phyloP scores from a whole-genome alignment of 805 yeast genomes.

The Lipomyces mesembrius region DNA sequence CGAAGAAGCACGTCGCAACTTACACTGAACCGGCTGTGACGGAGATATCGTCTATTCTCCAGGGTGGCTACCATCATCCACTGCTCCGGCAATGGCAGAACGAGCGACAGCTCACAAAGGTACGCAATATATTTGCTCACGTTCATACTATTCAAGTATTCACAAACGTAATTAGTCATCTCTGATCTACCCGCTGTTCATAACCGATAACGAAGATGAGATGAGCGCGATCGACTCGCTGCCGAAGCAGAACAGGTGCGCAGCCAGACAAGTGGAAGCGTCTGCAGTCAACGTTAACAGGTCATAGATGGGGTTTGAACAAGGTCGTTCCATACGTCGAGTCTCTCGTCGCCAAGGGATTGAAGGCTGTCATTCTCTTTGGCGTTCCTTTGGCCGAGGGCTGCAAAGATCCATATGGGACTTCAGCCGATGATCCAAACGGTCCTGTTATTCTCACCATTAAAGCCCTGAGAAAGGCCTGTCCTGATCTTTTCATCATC shows the following conservation, averaged over 20 bases:
- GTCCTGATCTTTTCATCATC: conserved; percentile 84
- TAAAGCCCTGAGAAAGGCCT: conserved; percentile 62
- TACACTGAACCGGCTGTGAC: conserved; percentile 64
- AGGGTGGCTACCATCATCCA: conserved; percentile 95
- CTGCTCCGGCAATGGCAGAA: conserved; percentile 88
- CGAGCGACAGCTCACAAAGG: conserved; percentile 79
- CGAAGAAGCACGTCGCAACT: conserved; percentile 70
- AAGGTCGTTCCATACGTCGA: conserved; percentile 73
- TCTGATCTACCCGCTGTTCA: conserved; percentile 87
- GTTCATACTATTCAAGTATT: background rate
- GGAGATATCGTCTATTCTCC: conserved; percentile 72
- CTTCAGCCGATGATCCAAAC: conserved; percentile 92
- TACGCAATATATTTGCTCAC: conserved; percentile 51
- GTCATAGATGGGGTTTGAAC: conserved; percentile 73
- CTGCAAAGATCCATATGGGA: conserved; percentile 77
- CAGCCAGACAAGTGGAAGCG: background rate
- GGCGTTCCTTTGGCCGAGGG: conserved; percentile 85
- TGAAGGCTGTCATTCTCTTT: conserved; percentile 82
- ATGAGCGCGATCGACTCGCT: conserved; percentile 73
- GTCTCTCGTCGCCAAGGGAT: conserved; percentile 75
- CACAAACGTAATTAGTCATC: conserved; percentile 28
- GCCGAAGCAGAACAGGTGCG: conserved; percentile 71
- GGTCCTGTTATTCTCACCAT: conserved; percentile 91
- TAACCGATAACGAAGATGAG: conserved; percentile 80
- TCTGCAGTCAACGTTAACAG: background rate